Conservation (phyloP, 176 grass and related monocot genomes). For the Secale cereale region DNA sequence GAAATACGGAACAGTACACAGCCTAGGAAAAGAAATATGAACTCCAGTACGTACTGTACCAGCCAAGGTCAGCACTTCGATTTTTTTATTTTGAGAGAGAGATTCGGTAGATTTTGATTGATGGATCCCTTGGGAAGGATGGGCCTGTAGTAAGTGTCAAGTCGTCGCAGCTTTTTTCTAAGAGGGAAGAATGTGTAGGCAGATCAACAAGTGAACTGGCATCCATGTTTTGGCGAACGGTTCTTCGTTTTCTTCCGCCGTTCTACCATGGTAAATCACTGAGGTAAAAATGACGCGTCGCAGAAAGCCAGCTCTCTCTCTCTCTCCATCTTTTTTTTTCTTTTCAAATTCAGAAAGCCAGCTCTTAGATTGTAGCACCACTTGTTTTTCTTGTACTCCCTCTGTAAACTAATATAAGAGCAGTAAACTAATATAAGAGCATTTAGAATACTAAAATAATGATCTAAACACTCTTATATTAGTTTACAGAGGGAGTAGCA, state of each 20-base stretch:
- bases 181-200: neutral
- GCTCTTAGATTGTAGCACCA: too few relatives aligned
- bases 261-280: slow-evolving; percentile 9
- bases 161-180: neutral
- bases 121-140: slow-evolving; percentile 32
- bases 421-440: too few relatives aligned
- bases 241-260: neutral
- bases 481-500: too few relatives aligned
- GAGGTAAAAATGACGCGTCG: slow-evolving; percentile 9
- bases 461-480: too few relatives aligned
- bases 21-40: neutral
- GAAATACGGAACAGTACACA: slow-evolving; percentile 28
- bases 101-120: slow-evolving; percentile 33
- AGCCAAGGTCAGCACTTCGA: neutral
- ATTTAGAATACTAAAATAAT: too few relatives aligned
- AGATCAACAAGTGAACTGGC: slow-evolving; percentile 21
- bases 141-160: neutral
- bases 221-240: neutral
- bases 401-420: too few relatives aligned
- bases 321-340: neutral
- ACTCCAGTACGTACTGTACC: slow-evolving; percentile 3
- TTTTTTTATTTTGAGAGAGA: slow-evolving; percentile 14
- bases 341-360: too few relatives aligned
- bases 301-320: neutral
- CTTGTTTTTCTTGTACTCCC: neutral